Percentiles rank a stretch among this genome's conserved stretches.
Evolutionary conservation across 2,329 filamentous ascomycete species (phyloP).

Genomic region (Colletotrichum cereale): DNA sequence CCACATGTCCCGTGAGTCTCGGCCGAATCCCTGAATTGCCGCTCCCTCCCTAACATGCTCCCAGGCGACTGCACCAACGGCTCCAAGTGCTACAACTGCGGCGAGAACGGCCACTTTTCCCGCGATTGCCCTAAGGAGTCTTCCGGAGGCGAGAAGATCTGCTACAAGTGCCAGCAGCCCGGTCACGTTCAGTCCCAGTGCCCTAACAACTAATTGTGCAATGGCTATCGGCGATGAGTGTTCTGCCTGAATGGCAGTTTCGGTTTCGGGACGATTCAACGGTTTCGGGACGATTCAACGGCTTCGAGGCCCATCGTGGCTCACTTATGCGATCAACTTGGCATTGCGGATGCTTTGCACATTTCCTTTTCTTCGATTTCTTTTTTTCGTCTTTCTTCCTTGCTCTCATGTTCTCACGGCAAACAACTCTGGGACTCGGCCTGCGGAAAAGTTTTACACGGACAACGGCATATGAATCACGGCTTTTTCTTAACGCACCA

Average conservation of each 20-base stretch:
- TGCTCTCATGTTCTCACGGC: constrained; percentile 36
- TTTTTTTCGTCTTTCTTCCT: constrained; percentile 33
- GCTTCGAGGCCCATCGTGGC: constrained; percentile 28
- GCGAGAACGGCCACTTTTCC: constrained; percentile 93
- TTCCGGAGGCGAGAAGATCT: constrained; percentile 89
- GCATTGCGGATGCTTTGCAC: constrained; percentile 40
- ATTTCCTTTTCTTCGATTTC: constrained; percentile 25
- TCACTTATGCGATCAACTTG: constrained; percentile 36
- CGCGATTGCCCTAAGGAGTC: constrained; percentile 97
- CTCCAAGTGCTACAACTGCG: constrained; percentile 99
- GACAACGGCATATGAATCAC: constrained; percentile 41
- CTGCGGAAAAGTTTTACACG: constrained; percentile 41
- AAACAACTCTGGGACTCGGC: constrained; percentile 39
- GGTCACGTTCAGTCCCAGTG: constrained; percentile 96
- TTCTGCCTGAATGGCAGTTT: constrained; percentile 25
- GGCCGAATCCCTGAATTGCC: not conserved
- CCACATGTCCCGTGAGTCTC: constrained; percentile 87
- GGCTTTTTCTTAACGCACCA: constrained; percentile 41
- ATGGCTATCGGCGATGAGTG: constrained; percentile 40
- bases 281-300: constrained; percentile 29
- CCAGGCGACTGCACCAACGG: constrained; percentile 93
- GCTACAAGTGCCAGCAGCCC: constrained; percentile 91
- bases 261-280: constrained; percentile 30
- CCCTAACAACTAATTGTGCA: constrained; percentile 76
- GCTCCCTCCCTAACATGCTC: constrained; percentile 29